These are phyloP conservation scores for Trichoderma sp. DNA, from an alignment of 2,329 filamentous ascomycete genomes.

Conservation along the genomic window DNA sequence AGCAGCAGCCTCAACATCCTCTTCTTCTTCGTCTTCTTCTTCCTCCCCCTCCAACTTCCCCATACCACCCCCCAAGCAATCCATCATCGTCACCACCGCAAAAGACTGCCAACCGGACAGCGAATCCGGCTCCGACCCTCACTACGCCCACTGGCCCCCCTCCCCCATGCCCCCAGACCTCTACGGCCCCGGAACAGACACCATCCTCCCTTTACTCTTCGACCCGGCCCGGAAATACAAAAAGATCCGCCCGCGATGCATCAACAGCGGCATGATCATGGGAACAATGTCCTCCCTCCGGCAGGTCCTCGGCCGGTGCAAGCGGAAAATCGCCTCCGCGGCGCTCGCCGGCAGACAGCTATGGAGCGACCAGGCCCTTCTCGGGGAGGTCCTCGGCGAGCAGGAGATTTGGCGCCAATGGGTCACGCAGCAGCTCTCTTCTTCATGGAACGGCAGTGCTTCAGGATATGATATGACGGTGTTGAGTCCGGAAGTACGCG, in stretches of 20 bases:
- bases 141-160: slow-evolving; percentile 43
- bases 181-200: slow-evolving; percentile 42
- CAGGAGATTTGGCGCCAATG: slow-evolving; percentile 43
- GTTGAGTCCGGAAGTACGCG: slow-evolving; percentile 32
- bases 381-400: slow-evolving; percentile 45
- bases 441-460: slow-evolving; percentile 39
- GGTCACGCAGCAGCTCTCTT: slow-evolving; percentile 18
- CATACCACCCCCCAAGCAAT: slow-evolving; percentile 34
- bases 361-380: slow-evolving; percentile 45
- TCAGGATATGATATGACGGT: slow-evolving; percentile 28
- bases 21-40: background rate
- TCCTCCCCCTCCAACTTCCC: slow-evolving; percentile 21
- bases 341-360: slow-evolving; percentile 39
- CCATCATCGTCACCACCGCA: slow-evolving; percentile 36
- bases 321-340: slow-evolving; percentile 35
- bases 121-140: slow-evolving; percentile 42
- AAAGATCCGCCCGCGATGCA: slow-evolving; percentile 37
- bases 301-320: slow-evolving; percentile 33
- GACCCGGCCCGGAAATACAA: slow-evolving; percentile 41
- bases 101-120: slow-evolving; percentile 43
- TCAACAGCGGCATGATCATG: slow-evolving; percentile 36
- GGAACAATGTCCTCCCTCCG: slow-evolving; percentile 35
- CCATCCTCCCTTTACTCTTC: slow-evolving; percentile 33
- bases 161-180: slow-evolving; percentile 42
- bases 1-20: slow-evolving; percentile 5